These are phyloP conservation scores for Neurospora terricola DNA, from an alignment of 495 filamentous ascomycete species.

Conservation along the genomic window DNA sequence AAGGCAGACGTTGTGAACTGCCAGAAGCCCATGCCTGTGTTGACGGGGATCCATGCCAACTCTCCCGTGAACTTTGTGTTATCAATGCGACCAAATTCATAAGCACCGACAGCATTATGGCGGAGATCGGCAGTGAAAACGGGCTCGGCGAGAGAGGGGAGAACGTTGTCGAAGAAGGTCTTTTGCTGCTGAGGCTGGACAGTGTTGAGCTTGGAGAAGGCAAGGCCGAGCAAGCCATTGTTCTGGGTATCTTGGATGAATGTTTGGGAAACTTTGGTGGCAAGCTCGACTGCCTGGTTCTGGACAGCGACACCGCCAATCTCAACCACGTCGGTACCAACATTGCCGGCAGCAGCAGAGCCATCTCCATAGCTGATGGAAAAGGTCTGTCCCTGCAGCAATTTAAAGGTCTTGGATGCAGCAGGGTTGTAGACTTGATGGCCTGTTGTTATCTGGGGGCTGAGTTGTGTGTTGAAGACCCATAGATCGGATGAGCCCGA, in stretches of 20 bases:
- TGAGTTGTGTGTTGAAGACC: conserved; percentile 63
- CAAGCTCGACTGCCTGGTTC: conserved; percentile 62
- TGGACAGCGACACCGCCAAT: conserved; percentile 62
- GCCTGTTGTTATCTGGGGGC: conserved; percentile 28
- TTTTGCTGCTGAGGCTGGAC: conserved; percentile 56
- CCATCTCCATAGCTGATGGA: conserved; percentile 68
- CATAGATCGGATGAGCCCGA: conserved; percentile 79
- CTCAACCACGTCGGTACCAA: conserved; percentile 63
- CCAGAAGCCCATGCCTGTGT: conserved; percentile 64
- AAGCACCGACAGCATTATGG: conserved; percentile 50
- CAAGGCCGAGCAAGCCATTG: conserved; percentile 72
- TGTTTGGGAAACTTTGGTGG: conserved; percentile 48
- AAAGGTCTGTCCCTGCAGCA: conserved; percentile 40
- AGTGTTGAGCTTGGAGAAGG: conserved; percentile 65
- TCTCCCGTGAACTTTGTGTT: conserved; percentile 50
- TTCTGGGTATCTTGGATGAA: conserved; percentile 52
- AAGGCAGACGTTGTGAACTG: conserved; percentile 53
- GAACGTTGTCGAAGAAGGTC: conserved; percentile 77
- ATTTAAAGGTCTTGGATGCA: conserved; percentile 44
- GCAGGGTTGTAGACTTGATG: conserved; percentile 55
- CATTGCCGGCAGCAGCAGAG: conserved; percentile 52
- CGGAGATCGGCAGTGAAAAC: conserved; percentile 66
- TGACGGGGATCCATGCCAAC: conserved; percentile 54
- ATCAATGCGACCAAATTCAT: conserved; percentile 72
- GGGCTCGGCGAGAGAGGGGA: conserved; percentile 50